Evolutionary conservation across 768 basidiomycete genomes (phyloP).

Genomic region (Amanita rubescens): DNA sequence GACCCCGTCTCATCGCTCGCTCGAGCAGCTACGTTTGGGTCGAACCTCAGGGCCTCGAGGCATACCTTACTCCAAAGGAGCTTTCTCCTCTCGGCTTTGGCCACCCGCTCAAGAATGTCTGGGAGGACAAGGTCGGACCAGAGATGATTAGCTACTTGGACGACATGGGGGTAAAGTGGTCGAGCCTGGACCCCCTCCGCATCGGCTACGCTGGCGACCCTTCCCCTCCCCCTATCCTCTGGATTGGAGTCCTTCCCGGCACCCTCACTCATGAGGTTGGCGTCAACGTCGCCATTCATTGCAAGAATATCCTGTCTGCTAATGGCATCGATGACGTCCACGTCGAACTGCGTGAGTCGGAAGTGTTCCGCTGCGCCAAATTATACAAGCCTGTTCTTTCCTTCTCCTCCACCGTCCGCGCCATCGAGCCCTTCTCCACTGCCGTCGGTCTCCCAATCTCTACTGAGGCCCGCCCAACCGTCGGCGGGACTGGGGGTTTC

Average conservation of each 20-base stretch:
- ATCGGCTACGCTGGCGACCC: constrained; percentile 16
- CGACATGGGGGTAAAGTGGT: constrained; percentile 17
- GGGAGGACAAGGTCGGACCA: constrained; percentile 15
- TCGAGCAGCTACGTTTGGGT: constrained; percentile 16
- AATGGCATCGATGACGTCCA: constrained; percentile 23
- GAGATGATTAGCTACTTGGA: constrained; percentile 5
- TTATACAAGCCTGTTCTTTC: constrained; percentile 12
- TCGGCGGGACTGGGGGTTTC: constrained; percentile 26
- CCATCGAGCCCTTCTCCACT: constrained; percentile 21
- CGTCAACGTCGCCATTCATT: constrained; percentile 16
- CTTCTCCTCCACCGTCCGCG: constrained; percentile 12
- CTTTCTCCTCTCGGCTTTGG: constrained; percentile 12
- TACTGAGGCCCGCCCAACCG: constrained; percentile 13
- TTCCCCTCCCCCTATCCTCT: constrained; percentile 19
- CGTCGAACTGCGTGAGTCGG: constrained; percentile 25
- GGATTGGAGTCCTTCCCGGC: constrained; percentile 25
- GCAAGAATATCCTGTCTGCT: constrained; percentile 16
- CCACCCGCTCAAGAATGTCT: constrained; percentile 15
- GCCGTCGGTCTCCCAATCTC: constrained; percentile 23
- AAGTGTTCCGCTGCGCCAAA: constrained; percentile 9
- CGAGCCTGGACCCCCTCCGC: constrained; percentile 21
- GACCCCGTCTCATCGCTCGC: constrained; percentile 21
- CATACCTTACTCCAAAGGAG: constrained; percentile 18
- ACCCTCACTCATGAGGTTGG: constrained; percentile 21
- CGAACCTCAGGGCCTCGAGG: constrained; percentile 18